These are phyloP conservation scores for Moesziomyces antarcticus DNA, from an alignment of 1,284 basidiomycete genomes.

Conservation along the genomic window DNA sequence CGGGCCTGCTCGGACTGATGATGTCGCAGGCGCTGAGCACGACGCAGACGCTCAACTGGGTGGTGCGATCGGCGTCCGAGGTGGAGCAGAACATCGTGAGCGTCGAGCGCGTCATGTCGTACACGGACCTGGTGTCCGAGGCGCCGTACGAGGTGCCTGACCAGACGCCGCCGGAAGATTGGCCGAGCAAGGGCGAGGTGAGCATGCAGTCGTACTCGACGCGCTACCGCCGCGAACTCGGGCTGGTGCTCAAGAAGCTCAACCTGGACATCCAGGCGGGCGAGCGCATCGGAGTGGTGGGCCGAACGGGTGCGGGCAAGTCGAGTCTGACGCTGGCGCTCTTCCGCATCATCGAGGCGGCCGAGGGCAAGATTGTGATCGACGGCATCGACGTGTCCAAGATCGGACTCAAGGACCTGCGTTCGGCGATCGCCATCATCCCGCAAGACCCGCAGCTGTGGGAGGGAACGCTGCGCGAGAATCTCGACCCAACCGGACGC, in stretches of 20 bases:
- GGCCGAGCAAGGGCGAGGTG: constrained; percentile 82
- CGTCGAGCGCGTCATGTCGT: constrained; percentile 72
- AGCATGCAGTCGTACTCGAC: constrained; percentile 84
- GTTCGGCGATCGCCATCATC: constrained; percentile 79
- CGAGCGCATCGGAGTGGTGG: constrained; percentile 77
- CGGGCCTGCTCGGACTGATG: constrained; percentile 90
- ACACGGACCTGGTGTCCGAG: constrained; percentile 81
- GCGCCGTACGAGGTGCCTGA: constrained; percentile 72
- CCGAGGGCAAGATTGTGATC: constrained; percentile 80
- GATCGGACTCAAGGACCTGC: constrained; percentile 81
- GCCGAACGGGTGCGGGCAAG: constrained; percentile 93
- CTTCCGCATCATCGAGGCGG: constrained; percentile 74
- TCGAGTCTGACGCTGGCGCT: constrained; percentile 76
- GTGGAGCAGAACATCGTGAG: constrained; percentile 94
- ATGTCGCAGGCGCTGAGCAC: constrained; percentile 77
- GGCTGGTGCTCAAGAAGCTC: constrained; percentile 80
- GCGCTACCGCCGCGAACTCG: constrained; percentile 83
- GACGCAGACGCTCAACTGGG: constrained; percentile 74
- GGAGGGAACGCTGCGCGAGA: constrained; percentile 85
- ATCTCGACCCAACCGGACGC: constrained; percentile 80
- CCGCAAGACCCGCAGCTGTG: constrained; percentile 81
- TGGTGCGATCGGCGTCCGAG: constrained; percentile 88
- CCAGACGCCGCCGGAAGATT: constrained; percentile 69
- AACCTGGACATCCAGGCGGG: constrained; percentile 75
- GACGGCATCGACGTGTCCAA: constrained; percentile 85